Base-by-base conservation (phyloP, 805 yeast genomes). In the Deakozyma indianensis region DNA sequence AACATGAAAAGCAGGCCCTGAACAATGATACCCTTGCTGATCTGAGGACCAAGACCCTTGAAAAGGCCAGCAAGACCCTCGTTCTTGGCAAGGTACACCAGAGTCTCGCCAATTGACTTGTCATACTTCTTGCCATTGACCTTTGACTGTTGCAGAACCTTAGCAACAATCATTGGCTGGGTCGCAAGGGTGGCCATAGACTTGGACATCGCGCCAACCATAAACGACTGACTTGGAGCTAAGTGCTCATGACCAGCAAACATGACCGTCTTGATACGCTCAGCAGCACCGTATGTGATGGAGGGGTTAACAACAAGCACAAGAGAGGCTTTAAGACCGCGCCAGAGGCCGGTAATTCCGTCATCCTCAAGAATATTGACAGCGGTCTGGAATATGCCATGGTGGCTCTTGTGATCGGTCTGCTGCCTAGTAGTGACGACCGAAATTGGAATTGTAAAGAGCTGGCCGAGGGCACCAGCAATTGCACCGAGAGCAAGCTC, bases 1-100 rank as follows among this genome's bases (percentile, higher is more conserved):
- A 80, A 81, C 79, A 81, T 82, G 57, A 85, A 81, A 54, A 85
- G 68, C 49, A 85, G 67, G 0, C 95, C 95, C 61, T 85, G 95
- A 3, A 84, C 94, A 40, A 85, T 61, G 2, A 84, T 80, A 1
- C 92, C 94, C 67, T 85, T 85, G 35, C 78, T 60, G 47, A 85
- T 68, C 60, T 85, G 95, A 3, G 94, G 94, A 2, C 77, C 73
- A 24, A 85, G 55, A 2, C 95, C 95, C 65, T 80, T 83, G 76
- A 85, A 85, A 50, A 84, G 65, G 0, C 88, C 79, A 11, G 53
- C 50, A 32, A 76, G 35, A 23, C 83, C 86, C 55, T 83, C 92
- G n/a, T 71, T 66, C 50, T 68, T 63, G 67, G 76, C 73, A 51
- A 84, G 67, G 57, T 77, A 74, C 22, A 56, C 59, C 54, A 85